Evolutionary conservation across 768 basidiomycete genomes (phyloP), one percentile per base, ranked within the genome.

Genomic region (Hericium coralloides): DNA sequence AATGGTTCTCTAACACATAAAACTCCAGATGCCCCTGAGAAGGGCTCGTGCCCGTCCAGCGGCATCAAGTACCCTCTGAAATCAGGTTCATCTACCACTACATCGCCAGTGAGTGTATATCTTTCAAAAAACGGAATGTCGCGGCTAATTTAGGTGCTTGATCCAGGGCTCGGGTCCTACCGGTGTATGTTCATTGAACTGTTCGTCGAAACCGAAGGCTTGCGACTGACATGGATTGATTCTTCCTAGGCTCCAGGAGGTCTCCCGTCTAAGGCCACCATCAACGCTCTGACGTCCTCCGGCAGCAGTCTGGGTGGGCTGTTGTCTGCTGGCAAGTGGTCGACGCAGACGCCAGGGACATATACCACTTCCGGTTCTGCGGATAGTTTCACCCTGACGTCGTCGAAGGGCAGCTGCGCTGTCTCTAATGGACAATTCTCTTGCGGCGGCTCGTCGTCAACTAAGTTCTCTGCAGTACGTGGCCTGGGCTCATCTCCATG

Each of bases 61-160:
- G 84, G 82, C 26, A 76, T 89, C 67, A 76, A 72, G 59, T 89
- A 87, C 64, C 76, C 75, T 22, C 78, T 76, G 0, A 88, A 87
- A 70, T 69, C 74, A 9, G 75, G 76, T 1, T 62, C 65, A 22
- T 48, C 71, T 14, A 63, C 64, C 3, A 14, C 41, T 18, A 18
- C 17, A 12, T 43, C 43, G 17, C 3, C 43, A 17, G 43, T 45
- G 20, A 3, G 18, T 20, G n/a, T 12, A 15, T 20, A 1, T 45
- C 4, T 20, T 2, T 45, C n/a, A 2, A 45, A 8, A 45, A 2
- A 9, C 15, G 17, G 20, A n/a, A n/a, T 45, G 15, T 17, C 18
- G 14, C 2, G 18, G 8, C 15, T n/a, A 4, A 45, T 45, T 43
- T 6, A 2, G 15, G 5, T 12, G n/a, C n/a, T 36, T 52, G 2